Evolutionary conservation across 2,329 filamentous ascomycete species (phyloP), one percentile per base, ranked within the genome.

Genomic region (Chrysoporthe deuterocubensis): DNA sequence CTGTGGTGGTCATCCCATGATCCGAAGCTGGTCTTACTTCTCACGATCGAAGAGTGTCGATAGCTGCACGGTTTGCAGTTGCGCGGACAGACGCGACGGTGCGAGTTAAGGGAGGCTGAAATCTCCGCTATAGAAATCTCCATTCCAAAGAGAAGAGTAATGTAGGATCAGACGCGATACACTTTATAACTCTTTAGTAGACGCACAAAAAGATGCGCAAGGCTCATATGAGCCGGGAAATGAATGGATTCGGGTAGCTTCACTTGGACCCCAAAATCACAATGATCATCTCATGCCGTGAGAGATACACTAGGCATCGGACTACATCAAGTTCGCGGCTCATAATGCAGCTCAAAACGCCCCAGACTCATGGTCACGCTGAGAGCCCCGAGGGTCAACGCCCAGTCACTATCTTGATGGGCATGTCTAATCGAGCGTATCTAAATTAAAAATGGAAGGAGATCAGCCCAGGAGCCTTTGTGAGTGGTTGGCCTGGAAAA

Each of bases 91-190:
- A 42, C 18, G 32, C 6, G 50, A 54, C 13, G 2, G 1, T 8
- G 48, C 14, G n/a, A 9, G 9, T 48, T 54, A 32, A 54, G 11
- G 37, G 11, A 42, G 18, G 40, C n/a, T n/a, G 42, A 16, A 32
- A 58, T 42, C 52, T 59, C 54, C 52, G 37, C 26, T 34, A 14
- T 58, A n/a, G 16, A 48, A 58, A 59, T 13, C 56, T 44, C 56
- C n/a, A 40, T 42, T 40, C 56, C n/a, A 44, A 43, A 1, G n/a
- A 21, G 42, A 40, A 43, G 4, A 14, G 9, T 40, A 32, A 2
- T 26, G 26, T 26, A 26, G 26, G 26, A 26, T 26, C 26, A 26
- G 26, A 26, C 40, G n/a, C 18, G 37, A 9, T 5, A 43, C 14
- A 4, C 18, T 26, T 9, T 11, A 60, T 32, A 4, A 34, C 14